phyloP scores from a whole-genome alignment of 306 rosid genomes.

The Rosa chinensis region DNA sequence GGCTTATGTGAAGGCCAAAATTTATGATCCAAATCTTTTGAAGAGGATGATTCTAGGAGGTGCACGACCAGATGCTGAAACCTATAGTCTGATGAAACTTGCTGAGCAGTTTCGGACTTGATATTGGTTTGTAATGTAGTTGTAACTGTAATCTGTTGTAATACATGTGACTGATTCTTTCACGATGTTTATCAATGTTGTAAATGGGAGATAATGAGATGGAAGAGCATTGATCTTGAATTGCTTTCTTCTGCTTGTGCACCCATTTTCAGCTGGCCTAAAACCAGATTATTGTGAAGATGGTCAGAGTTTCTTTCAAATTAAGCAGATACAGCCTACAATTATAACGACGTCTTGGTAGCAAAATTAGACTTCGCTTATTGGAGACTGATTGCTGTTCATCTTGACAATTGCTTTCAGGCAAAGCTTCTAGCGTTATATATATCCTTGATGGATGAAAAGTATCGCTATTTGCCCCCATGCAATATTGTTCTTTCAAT shows the following conservation, averaged over 20 bases:
- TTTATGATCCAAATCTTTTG: slow-evolving; percentile 73
- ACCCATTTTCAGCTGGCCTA: not conserved
- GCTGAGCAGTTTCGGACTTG: slow-evolving; percentile 63
- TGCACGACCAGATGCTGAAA: slow-evolving; percentile 88
- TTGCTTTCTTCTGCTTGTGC: not conserved
- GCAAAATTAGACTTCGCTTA: not conserved
- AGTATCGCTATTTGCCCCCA: not conserved
- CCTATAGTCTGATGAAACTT: slow-evolving; percentile 81
- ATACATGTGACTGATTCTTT: not conserved
- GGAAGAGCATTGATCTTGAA: not conserved
- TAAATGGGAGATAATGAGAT: not conserved
- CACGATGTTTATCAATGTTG: not conserved
- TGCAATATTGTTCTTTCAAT: not conserved
- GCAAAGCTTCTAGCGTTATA: not conserved
- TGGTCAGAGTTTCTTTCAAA: not conserved
- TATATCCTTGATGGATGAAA: not conserved
- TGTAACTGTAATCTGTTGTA: not conserved
- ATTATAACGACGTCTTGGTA: not conserved
- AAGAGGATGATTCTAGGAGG: slow-evolving; percentile 87
- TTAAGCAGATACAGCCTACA: not conserved
- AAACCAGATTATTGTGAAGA: not conserved
- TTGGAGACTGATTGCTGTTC: not conserved
- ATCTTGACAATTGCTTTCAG: not conserved
- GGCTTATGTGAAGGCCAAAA: slow-evolving; percentile 87
- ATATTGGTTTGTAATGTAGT: slow-evolving; percentile 5